Evolutionary conservation across 371 early-diverging fungal genomes (phyloP), one percentile per base, ranked within the genome.

Genomic region (Actinomucor elegans): DNA sequence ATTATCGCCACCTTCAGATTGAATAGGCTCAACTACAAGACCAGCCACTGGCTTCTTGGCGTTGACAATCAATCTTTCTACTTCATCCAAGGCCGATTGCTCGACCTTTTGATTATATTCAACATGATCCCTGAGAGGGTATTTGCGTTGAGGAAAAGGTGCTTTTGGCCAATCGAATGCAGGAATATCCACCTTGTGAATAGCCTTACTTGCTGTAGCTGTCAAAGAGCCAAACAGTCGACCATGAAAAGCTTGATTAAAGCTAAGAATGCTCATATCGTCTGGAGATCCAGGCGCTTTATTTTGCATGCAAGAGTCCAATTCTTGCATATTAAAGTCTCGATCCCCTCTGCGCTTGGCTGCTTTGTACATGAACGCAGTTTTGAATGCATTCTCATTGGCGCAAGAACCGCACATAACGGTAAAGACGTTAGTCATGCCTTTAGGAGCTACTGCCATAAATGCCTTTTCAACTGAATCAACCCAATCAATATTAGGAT

Each of bases 1-100:
- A 52, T 83, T 80, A 47, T 91, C 89, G 10, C 93, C 93, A n/a
- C 93, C 93, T 61, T 93, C 93, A 21, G 89, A 84, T 61, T 90
- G 90, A 47, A 93, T 77, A 2, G 93, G 91, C 57, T 93, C 93
- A 12, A 93, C 71, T n/a, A 93, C 73, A 32, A 91, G 54, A 1
- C 87, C 92, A 0, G 88, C 93, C 20, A 90, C 69, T 5, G 85
- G 86, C 33, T 73, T 70, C 42, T 69, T 69, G 33, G 67, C 66
- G 11, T 64, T 67, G 36, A 67, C 61, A 55, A 89, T 73, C 5
- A 80, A 69, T 5, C 67, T 45, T 36, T 85, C 87, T 0, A 75
- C 79, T 28, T 66, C 65, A 5, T 66, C 58, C 17, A 89, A 61
- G 29, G 84, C 81, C 6, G 70, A 72, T 40, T 67, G 47, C 53